Evolutionary conservation across 1,139 yeast genomes (phyloP), one percentile per base, ranked within the genome.

Genomic region (Diutina mesorugosa): DNA sequence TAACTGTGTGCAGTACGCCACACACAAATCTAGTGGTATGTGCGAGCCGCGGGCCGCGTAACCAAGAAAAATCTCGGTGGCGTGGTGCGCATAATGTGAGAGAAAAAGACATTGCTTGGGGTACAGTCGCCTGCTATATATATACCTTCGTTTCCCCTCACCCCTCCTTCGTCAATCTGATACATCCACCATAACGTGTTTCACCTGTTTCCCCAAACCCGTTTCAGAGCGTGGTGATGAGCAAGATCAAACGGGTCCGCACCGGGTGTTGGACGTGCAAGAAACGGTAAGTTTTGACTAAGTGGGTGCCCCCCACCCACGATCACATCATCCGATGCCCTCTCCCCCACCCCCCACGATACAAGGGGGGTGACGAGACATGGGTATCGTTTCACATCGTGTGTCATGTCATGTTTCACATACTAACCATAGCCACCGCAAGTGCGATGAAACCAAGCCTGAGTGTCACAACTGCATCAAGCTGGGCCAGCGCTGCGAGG

Each of bases 241-340:
- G 45, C 35, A 78, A 75, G 62, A 73, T 77, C 9, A 73, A 73
- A 1, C 64, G 83, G 58, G 80, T 79, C 8, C 65, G 83, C 61
- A 77, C 78, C 3, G 83, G 83, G 0, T 78, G 83, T 59, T 74
- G 76, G 76, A 72, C 78, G 2, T 77, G 81, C 63, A 76, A 76
- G 58, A 67, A 65, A 57, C 63, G 75, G 73, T 69, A 64, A 50
- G 74, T 64, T 9, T 9, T 21, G 29, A n/a, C n/a, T 29, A 18
- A 4, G 9, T 6, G 21, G 4, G 4, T 32, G 45, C 21, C 45
- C 8, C 4, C 35, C 52, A 55, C 50, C 54, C 57, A 59, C 59
- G 55, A 55, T 54, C 56, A 9, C 26, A 21, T 21, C 26, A 21
- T 21, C 26, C 26, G 26, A 21, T 21, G 26, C 26, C 26, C 26